phyloP scores from a whole-genome alignment of 2,329 filamentous ascomycete genomes.

The Aulographum hederae region DNA sequence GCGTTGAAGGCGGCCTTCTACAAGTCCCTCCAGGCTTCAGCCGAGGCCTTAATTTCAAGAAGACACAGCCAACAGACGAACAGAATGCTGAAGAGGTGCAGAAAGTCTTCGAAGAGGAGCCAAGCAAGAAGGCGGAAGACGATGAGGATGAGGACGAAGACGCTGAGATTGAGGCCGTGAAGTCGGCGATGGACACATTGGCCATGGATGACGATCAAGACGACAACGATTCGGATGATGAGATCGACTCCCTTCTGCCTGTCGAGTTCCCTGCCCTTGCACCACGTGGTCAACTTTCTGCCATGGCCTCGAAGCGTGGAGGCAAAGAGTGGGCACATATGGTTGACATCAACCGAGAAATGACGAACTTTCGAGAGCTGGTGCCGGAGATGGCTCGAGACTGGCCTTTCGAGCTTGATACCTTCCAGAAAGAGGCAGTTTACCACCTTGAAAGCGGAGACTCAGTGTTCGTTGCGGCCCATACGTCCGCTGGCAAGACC shows the following conservation, averaged over 20 bases:
- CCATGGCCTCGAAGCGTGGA: constrained; percentile 52
- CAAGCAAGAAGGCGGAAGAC: constrained; percentile 47
- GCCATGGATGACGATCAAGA: constrained; percentile 9
- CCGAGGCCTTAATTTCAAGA: constrained; percentile 58
- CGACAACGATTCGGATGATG: constrained; percentile 27
- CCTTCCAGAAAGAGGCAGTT: constrained; percentile 95
- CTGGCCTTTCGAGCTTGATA: constrained; percentile 95
- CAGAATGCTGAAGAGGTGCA: constrained; percentile 52
- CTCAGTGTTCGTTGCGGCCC: constrained; percentile 92
- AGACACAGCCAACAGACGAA: constrained; percentile 35
- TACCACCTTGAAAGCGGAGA: constrained; percentile 95
- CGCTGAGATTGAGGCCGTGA: constrained; percentile 11
- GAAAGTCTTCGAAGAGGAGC: constrained; percentile 36
- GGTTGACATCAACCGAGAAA: constrained; percentile 85
- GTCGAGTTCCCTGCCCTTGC: constrained; percentile 87
- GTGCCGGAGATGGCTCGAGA: constrained; percentile 92
- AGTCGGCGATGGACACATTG: constrained; percentile 10
- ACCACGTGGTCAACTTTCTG: constrained; percentile 58
- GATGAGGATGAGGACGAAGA: constrained; percentile 30
- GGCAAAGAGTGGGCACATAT: constrained; percentile 94
- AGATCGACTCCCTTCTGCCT: constrained; percentile 71
- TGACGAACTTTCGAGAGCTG: constrained; percentile 82
- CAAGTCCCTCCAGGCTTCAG: constrained; percentile 67
- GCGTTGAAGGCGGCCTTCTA: constrained; percentile 57
- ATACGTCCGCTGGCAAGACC: constrained; percentile 95